Evolutionary conservation across 1,139 yeast species (phyloP), one percentile per base, ranked within the genome.

Genomic region (Blastobotrys raffinosifermentans): DNA sequence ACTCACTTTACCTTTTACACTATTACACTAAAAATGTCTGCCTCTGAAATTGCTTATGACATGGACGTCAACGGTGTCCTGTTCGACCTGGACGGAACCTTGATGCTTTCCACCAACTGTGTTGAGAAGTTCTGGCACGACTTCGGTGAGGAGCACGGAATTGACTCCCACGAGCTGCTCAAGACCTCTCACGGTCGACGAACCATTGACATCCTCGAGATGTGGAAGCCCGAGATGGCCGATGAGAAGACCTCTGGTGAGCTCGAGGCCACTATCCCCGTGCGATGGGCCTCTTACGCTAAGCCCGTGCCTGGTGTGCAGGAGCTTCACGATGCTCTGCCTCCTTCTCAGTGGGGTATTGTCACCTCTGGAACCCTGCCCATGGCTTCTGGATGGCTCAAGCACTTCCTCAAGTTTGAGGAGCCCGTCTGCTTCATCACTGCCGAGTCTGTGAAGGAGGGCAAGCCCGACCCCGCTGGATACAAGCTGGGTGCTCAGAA

Each of bases 381-480:
- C 31, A 72, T 84, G 67, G 94, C 94, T 37, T 68, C 78, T 48
- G 77, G 80, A 53, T 85, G 94, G 93, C 76, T 84, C 57, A 71
- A 73, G 54, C 70, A 52, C 45, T 57, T 80, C 54, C 70, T 82
- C 58, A 68, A 75, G 41, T 72, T 75, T 48, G 69, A 67, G 46
- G 66, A 70, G 60, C 94, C 94, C 40, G 75, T 77, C 48, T 72
- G 75, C 40, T 83, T 83, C 68, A 79, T 83, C 55, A 80, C 91
- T 30, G 91, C 93, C 39, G 87, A 80, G 61, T 73, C 77, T 63
- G 89, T 82, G 44, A 64, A 73, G 44, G 69, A 73, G 56, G 94
- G 94, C 58, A 81, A 81, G 69, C 94, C 94, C 34, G 73, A 82
- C 61, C 94, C 94, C 18, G 77, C 78, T 67, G 93, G 94, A 39